Base-by-base conservation (phyloP, 345 rosid species). In the Adansonia digitata region DNA sequence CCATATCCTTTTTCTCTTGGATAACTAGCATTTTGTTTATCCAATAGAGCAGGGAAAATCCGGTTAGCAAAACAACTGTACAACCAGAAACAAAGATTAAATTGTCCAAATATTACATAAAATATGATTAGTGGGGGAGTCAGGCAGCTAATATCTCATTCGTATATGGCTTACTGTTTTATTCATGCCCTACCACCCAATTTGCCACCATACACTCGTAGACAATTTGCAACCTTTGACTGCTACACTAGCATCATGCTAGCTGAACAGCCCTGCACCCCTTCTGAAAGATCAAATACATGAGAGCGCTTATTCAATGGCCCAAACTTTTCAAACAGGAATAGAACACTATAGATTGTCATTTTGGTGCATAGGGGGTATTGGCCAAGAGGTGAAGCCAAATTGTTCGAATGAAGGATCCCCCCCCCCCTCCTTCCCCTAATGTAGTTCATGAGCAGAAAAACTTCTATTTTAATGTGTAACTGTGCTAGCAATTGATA, bases 301-400 rank as follows among this genome's bases (percentile, higher is more conserved):
- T 10, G 10, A 15, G 34, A 31, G 34, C 34, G 34, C 37, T 27
- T 26, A 61, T 18, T 45, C 35, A 59, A 31, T 62, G 14, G 12
- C 26, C 22, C 29, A 43, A 40, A 75, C 43, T 53, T 53, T 27
- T 43, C 20, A 35, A 37, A 5, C 49, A 22, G 40, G 40, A 75
- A 62, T 61, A 60, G 27, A 61, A 18, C 37, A 27, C 56, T 14
- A 37, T 49, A 35, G 61, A 55, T 46, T 46, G 39, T 53, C 29
- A n/a, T 34, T 67, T 45, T 20, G 62, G 0, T 20, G 52, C 37
- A 46, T 12, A 11, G 56, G 46, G 26, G 68, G 43, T 20, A 14
- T 12, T 39, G 17, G 20, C 60, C n/a, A 39, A 78, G 77, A 37
- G 17, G 55, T 66, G 63, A 62, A 59, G 64, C 49, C 35, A 5